A percentile compares a stretch with the other conserved stretches of the same genome.
These are phyloP conservation scores for Craterostigma plantagineum DNA, from an alignment of 257 asterid genomes.

Conservation along the genomic window DNA sequence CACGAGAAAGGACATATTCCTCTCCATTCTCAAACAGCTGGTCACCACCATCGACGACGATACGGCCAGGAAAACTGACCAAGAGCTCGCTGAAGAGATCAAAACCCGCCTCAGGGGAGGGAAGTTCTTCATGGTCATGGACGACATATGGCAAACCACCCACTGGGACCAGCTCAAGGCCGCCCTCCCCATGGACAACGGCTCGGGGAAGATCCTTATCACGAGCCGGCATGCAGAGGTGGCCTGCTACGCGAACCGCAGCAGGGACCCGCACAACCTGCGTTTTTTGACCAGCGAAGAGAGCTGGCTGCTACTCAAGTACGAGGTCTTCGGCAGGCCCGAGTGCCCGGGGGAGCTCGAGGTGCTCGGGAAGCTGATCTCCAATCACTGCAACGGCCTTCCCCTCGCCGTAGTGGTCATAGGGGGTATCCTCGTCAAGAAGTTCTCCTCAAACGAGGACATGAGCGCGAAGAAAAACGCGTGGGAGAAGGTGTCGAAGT, in stretches of 20 bases:
- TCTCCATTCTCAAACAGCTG: conserved; percentile 8
- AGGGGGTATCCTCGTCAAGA: conserved; percentile 14
- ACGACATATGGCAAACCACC: conserved; percentile 26
- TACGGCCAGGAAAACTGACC: background rate
- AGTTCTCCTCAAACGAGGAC: background rate
- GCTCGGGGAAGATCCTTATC: conserved; percentile 19
- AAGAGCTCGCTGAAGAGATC: conserved; percentile 6
- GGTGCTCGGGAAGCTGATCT: conserved; percentile 12
- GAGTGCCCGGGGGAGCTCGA: conserved; percentile 10
- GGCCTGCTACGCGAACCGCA: conserved; percentile 12
- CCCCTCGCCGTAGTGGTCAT: conserved; percentile 27
- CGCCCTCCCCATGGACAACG: conserved; percentile 14
- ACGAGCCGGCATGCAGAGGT: conserved; percentile 23
- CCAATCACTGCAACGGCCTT: conserved; percentile 19
- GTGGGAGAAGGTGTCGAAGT: conserved; percentile 12
- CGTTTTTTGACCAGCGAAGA: conserved; percentile 9
- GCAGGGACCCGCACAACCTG: conserved; percentile 13
- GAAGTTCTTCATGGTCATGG: conserved; percentile 26
- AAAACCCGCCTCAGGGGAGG: background rate
- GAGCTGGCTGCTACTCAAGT: conserved; percentile 25
- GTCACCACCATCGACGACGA: background rate
- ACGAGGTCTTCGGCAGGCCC: conserved; percentile 16
- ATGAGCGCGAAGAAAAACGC: background rate
- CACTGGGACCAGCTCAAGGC: conserved; percentile 14
- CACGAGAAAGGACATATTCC: conserved; percentile 7